These are phyloP conservation scores for Mycena pura DNA, from an alignment of 768 basidiomycete species.

Conservation along the genomic window DNA sequence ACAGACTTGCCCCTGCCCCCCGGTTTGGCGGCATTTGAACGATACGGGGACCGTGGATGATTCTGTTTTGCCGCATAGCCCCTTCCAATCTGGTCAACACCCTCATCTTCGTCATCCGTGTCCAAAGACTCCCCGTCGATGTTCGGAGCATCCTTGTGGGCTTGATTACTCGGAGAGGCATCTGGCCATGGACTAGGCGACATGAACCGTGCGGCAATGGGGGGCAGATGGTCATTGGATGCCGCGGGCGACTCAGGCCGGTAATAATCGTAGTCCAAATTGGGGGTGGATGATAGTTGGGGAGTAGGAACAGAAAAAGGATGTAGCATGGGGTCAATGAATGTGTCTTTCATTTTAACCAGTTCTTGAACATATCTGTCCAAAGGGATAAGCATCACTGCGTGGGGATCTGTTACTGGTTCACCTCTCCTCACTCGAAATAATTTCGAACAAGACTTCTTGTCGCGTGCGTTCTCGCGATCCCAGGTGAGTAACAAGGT, in stretches of 20 bases:
- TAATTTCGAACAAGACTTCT: slow-evolving; percentile 96
- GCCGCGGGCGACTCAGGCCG: slow-evolving; percentile 73
- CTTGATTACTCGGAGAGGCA: slow-evolving; percentile 14
- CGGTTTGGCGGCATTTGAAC: slow-evolving; percentile 49
- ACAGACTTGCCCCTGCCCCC: slow-evolving; percentile 54
- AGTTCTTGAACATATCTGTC: slow-evolving; percentile 91
- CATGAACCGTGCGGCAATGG: slow-evolving; percentile 93
- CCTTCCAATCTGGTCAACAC: slow-evolving; percentile 59
- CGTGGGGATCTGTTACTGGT: slow-evolving; percentile 30
- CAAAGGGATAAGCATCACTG: slow-evolving; percentile 17
- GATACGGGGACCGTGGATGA: slow-evolving; percentile 83
- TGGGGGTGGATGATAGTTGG: slow-evolving; percentile 61
- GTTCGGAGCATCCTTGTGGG: slow-evolving; percentile 63
- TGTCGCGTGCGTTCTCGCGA: slow-evolving; percentile 93
- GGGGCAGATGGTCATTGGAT: slow-evolving; percentile 76
- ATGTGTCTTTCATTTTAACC: slow-evolving; percentile 90
- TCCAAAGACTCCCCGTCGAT: slow-evolving; percentile 76
- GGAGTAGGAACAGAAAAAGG: slow-evolving; percentile 67
- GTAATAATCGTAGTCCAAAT: slow-evolving; percentile 74
- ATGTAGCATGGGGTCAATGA: slow-evolving; percentile 89
- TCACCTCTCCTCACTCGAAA: slow-evolving; percentile 93
- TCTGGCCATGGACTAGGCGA: slow-evolving; percentile 60
- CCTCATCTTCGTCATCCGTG: slow-evolving; percentile 76
- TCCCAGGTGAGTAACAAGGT: slow-evolving; percentile 92
- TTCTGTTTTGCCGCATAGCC: slow-evolving; percentile 58